These are phyloP conservation scores for Aspergillus carbonarius DNA, from an alignment of 2,329 filamentous ascomycete species.

Conservation along the genomic window DNA sequence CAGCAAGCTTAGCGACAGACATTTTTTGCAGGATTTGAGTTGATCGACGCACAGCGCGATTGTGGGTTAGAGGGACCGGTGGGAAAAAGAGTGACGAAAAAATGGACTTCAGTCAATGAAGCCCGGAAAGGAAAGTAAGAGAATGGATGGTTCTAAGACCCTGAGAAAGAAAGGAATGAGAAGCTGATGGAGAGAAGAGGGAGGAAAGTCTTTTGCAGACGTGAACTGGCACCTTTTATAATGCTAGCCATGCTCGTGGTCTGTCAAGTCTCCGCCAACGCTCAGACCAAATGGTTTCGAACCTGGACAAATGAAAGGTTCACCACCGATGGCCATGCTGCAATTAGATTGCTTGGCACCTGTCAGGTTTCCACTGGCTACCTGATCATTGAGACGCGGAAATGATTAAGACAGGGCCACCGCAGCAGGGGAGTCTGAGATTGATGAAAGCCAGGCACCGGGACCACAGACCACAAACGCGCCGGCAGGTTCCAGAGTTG, in stretches of 20 bases:
- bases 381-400: constrained; percentile 22
- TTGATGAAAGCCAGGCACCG: constrained; percentile 28
- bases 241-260: neutral
- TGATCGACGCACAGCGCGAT: constrained; percentile 34
- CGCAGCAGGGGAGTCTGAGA: constrained; percentile 24
- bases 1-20: constrained; percentile 36
- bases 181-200: constrained; percentile 25
- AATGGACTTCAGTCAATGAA: constrained; percentile 39
- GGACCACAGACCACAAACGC: constrained; percentile 10
- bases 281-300: constrained; percentile 15
- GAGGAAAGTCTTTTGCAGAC: constrained; percentile 1
- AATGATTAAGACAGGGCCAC: constrained; percentile 22
- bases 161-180: constrained; percentile 30
- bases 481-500: constrained; percentile 5
- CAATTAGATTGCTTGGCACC: constrained; percentile 21
- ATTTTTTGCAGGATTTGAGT: constrained; percentile 23
- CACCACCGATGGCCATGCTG: constrained; percentile 14
- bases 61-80: constrained; percentile 19
- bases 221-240: constrained; percentile 17
- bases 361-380: constrained; percentile 12
- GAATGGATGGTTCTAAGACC: constrained; percentile 32
- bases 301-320: constrained; percentile 17
- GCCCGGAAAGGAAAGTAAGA: constrained; percentile 27
- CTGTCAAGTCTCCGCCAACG: constrained; percentile 4
- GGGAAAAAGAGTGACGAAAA: constrained; percentile 28